Evolutionary conservation across 2,329 filamentous ascomycete genomes (phyloP).

Genomic region (Leptodontidium sp.): DNA sequence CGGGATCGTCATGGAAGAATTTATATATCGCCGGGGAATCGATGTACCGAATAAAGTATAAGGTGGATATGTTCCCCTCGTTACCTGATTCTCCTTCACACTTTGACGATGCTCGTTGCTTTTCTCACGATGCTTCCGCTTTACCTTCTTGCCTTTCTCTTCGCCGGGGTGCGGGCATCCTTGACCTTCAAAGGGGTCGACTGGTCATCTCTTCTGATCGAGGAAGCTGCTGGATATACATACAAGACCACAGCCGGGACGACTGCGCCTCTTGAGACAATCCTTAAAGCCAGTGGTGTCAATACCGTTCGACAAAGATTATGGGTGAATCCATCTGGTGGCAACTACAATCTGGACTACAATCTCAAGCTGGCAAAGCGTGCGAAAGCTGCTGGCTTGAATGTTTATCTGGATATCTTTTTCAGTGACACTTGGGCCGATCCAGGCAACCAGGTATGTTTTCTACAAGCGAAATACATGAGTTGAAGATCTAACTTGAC

Average conservation of each 20-base stretch:
- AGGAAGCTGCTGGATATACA: conserved; percentile 66
- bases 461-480: not conserved
- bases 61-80: not conserved
- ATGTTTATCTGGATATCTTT: conserved; percentile 67
- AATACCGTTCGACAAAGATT: conserved; percentile 76
- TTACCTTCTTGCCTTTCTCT: conserved; percentile 23
- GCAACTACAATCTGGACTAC: conserved; percentile 74
- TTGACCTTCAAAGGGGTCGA: conserved; percentile 73
- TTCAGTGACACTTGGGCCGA: conserved; percentile 78
- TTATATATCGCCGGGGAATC: not conserved
- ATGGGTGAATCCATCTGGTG: conserved; percentile 73
- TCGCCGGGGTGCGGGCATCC: conserved; percentile 41
- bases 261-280: conserved; percentile 65
- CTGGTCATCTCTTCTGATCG: conserved; percentile 72
- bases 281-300: conserved; percentile 67
- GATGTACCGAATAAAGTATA: not conserved
- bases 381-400: conserved; percentile 68
- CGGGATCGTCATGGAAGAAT: not conserved
- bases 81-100: not conserved
- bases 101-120: not conserved
- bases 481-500: not conserved
- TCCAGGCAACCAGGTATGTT: conserved; percentile 63
- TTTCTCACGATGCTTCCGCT: conserved; percentile 23
- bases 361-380: conserved; percentile 73
- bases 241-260: conserved; percentile 66